These are phyloP conservation scores for Exophiala phaeomuriformis DNA, from an alignment of 2,329 filamentous ascomycete species.

Conservation along the genomic window DNA sequence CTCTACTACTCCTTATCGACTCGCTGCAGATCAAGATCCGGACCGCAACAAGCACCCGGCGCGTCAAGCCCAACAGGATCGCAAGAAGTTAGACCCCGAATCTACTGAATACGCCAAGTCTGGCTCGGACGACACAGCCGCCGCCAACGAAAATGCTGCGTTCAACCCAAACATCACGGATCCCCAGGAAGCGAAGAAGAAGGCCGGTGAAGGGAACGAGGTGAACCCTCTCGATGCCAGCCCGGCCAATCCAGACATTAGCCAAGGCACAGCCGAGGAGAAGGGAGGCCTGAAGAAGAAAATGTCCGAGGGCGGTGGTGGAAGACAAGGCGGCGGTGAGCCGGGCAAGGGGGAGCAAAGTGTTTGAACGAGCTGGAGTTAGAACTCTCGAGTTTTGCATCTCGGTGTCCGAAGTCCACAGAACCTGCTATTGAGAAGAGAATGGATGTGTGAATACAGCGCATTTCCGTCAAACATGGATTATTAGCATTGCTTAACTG, in stretches of 20 bases:
- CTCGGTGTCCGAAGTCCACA: neutral
- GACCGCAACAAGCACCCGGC: constrained; percentile 13
- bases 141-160: constrained; percentile 52
- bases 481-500: neutral
- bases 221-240: constrained; percentile 52
- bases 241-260: constrained; percentile 54
- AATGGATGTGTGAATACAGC: constrained; percentile 4
- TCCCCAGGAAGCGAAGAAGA: constrained; percentile 53
- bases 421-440: neutral
- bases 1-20: constrained; percentile 4
- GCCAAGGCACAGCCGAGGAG: constrained; percentile 39
- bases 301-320: constrained; percentile 33
- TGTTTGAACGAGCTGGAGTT: neutral
- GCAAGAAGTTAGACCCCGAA: constrained; percentile 57
- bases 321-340: constrained; percentile 33
- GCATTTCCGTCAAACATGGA: neutral
- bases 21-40: constrained; percentile 11
- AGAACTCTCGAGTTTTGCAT: neutral
- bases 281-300: constrained; percentile 41
- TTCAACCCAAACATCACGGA: constrained; percentile 62
- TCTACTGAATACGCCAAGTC: constrained; percentile 61
- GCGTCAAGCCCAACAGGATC: constrained; percentile 36
- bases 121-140: constrained; percentile 56
- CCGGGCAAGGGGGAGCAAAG: neutral
- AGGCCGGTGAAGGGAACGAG: constrained; percentile 36